phyloP scores from a whole-genome alignment of 345 rosid species.

The Draba incana region DNA sequence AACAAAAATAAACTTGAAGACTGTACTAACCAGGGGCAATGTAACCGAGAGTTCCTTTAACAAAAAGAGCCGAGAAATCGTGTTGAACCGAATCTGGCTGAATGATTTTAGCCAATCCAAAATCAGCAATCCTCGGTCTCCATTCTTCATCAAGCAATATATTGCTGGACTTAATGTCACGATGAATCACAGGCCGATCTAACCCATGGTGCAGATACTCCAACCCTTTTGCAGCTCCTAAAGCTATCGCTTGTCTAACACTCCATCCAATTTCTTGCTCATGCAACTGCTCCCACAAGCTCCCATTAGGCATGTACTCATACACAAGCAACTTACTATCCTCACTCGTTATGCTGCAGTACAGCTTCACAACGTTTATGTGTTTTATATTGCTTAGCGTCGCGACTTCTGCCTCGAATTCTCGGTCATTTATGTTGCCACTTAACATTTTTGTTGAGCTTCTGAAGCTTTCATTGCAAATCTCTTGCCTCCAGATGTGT shows the following conservation, averaged over 20 bases:
- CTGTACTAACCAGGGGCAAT: constrained; percentile 79
- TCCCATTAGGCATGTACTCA: constrained; percentile 79
- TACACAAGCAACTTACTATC: constrained; percentile 86
- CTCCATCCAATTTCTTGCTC: constrained; percentile 64
- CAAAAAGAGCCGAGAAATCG: constrained; percentile 55
- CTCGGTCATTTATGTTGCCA: constrained; percentile 41
- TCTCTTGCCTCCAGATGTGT: constrained; percentile 59
- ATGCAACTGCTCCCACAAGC: constrained; percentile 88
- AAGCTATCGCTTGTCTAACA: constrained; percentile 63
- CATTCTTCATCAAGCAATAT: constrained; percentile 80
- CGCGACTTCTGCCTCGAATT: constrained; percentile 73
- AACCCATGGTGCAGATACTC: constrained; percentile 88
- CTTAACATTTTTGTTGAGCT: constrained; percentile 57
- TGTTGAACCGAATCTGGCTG: constrained; percentile 45
- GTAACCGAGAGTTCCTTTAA: constrained; percentile 86
- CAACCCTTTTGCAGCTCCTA: constrained; percentile 83
- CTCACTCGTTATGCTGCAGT: constrained; percentile 82
- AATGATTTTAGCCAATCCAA: constrained; percentile 79
- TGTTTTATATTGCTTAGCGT: constrained; percentile 77
- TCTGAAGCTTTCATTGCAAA: constrained; percentile 34
- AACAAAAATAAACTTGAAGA: neutral
- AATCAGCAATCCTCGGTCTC: constrained; percentile 88
- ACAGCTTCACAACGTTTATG: constrained; percentile 83
- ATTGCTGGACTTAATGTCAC: constrained; percentile 88
- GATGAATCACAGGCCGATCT: constrained; percentile 73